phyloP scores from a whole-genome alignment of 1,139 yeast genomes.

The Sugiyamaella grinbergsii region DNA sequence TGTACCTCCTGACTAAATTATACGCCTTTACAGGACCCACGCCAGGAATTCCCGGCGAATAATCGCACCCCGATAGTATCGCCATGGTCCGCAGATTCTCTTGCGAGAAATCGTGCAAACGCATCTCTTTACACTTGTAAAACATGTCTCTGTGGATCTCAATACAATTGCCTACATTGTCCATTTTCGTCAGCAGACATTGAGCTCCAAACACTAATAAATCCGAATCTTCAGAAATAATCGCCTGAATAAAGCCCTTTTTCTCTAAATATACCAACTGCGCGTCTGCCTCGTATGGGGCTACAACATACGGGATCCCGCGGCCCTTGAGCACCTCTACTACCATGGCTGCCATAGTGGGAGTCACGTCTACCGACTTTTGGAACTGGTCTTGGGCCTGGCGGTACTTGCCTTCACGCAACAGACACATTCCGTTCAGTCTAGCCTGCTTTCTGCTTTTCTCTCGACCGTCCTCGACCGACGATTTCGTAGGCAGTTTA shows the following conservation, averaged over 20 bases:
- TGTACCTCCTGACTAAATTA: slow-evolving; percentile 55
- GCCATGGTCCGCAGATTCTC: slow-evolving; percentile 76
- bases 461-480: slow-evolving; percentile 69
- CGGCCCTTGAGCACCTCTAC: slow-evolving; percentile 66
- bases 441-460: slow-evolving; percentile 32
- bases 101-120: slow-evolving; percentile 50
- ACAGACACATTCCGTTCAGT: slow-evolving; percentile 25
- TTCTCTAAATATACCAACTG: slow-evolving; percentile 91
- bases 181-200: slow-evolving; percentile 72
- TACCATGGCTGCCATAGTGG: slow-evolving; percentile 85
- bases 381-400: slow-evolving; percentile 61
- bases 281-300: slow-evolving; percentile 98
- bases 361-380: slow-evolving; percentile 85
- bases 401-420: slow-evolving; percentile 51
- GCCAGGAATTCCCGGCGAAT: slow-evolving; percentile 81
- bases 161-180: slow-evolving; percentile 71
- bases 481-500: slow-evolving; percentile 72
- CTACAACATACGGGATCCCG: slow-evolving; percentile 74
- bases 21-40: slow-evolving; percentile 83
- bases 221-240: slow-evolving; percentile 94
- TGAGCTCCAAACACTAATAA: slow-evolving; percentile 84
- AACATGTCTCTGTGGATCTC: slow-evolving; percentile 55
- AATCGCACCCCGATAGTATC: slow-evolving; percentile 92
- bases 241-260: slow-evolving; percentile 74
- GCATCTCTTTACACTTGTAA: slow-evolving; percentile 45